Evolutionary conservation across 2,329 filamentous ascomycete genomes (phyloP).

Genomic region (Botryosphaeria dothidea): DNA sequence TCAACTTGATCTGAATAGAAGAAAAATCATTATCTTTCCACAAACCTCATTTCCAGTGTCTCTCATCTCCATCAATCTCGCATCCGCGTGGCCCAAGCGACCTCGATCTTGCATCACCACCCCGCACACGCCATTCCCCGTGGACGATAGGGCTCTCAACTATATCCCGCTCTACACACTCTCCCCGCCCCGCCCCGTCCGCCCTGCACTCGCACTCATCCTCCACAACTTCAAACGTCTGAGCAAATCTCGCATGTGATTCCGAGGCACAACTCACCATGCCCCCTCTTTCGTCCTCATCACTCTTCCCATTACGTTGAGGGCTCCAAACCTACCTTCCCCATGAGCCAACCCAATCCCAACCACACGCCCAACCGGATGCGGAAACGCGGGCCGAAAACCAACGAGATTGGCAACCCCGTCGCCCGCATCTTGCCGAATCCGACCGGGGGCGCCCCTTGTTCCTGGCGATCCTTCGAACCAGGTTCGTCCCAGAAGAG

Average conservation of each 20-base stretch:
- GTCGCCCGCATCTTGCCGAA: too few species aligned
- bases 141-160: background rate
- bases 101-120: background rate
- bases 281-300: background rate
- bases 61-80: too few species aligned
- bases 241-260: background rate
- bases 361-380: too few species aligned
- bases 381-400: too few species aligned
- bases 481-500: background rate
- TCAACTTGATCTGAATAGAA: too few species aligned
- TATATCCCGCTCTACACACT: background rate
- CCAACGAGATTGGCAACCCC: too few species aligned
- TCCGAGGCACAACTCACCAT: background rate
- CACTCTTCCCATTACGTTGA: background rate
- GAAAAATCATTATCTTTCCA: too few species aligned
- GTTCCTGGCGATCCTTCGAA: background rate
- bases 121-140: background rate
- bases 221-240: background rate
- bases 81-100: too few species aligned
- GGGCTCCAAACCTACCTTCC: background rate
- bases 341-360: too few species aligned
- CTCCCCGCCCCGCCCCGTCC: background rate
- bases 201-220: background rate
- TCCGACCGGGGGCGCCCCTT: background rate
- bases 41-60: too few species aligned